These are phyloP conservation scores for Aureobasidium leucospermi DNA, from an alignment of 2,329 filamentous ascomycete genomes.

Conservation along the genomic window DNA sequence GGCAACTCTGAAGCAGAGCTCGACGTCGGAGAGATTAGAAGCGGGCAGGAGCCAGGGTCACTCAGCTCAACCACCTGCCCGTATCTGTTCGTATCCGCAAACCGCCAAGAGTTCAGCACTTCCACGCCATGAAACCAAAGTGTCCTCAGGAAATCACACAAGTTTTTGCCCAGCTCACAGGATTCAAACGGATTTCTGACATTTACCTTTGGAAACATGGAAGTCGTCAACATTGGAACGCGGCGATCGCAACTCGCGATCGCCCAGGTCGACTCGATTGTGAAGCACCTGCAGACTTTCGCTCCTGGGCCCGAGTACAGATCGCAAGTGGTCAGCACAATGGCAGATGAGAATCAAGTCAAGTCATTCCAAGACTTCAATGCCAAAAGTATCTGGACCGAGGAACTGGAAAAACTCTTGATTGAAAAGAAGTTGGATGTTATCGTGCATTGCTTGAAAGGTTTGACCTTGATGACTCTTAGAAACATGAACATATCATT, in stretches of 20 bases:
- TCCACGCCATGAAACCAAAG: neutral
- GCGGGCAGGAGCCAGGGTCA: too few species aligned
- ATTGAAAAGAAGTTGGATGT: conserved; percentile 62
- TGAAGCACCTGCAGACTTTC: conserved; percentile 53
- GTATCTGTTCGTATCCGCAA: too few species aligned
- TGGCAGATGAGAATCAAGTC: conserved; percentile 78
- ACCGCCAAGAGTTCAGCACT: neutral
- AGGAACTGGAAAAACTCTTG: conserved; percentile 74
- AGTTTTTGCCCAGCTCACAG: neutral
- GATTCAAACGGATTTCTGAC: neutral
- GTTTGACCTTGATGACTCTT: conserved; percentile 25
- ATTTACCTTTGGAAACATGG: neutral
- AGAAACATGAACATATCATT: neutral
- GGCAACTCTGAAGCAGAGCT: too few species aligned
- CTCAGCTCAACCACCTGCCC: too few species aligned
- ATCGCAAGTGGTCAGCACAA: conserved; percentile 41
- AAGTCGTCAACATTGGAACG: neutral
- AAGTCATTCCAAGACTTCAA: conserved; percentile 78
- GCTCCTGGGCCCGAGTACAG: conserved; percentile 62
- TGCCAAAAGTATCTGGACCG: conserved; percentile 87
- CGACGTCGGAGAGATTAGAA: too few species aligned
- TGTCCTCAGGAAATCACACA: too few species aligned
- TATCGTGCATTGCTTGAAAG: conserved; percentile 82
- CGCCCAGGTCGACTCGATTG: conserved; percentile 68
- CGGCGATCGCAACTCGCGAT: conserved; percentile 72